Base-by-base conservation (phyloP, 1,284 basidiomycete species). In the Cystobasidiaceae sp. region DNA sequence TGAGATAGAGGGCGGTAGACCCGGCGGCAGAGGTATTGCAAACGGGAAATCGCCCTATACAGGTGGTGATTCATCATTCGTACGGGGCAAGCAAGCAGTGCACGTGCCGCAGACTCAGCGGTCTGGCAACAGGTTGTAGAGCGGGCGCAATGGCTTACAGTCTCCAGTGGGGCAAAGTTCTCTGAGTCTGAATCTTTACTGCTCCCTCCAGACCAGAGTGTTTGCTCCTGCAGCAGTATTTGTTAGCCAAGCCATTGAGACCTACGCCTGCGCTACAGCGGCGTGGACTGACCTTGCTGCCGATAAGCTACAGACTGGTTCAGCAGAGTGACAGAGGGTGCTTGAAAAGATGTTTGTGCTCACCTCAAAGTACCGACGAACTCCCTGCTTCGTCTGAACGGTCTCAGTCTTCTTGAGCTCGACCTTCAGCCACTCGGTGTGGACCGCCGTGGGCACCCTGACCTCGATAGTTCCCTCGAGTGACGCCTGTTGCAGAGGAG, bases 11-110 rank as follows among this genome's bases (percentile, higher is more conserved):
- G 66, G 66, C 17, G 68, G 68, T 23, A 69, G 61, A 17, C 46
- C 46, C 21, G 52, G 33, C 21, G 68, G 68, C 7, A 69, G 43
- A 13, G 61, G 55, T 50, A 69, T 69, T 0, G 17, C 33, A 62
- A 69, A 69, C 19, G 58, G 19, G 43, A 68, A 57, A 43, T 69
- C 68, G 17, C 55, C 34, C 63, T 57, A 46, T 43, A n/a, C n/a
- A n/a, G 55, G 27, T 19, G 19, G 32, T 7, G 21, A 15, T 23
- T 19, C 4, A 46, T 15, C 34, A 15, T 32, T 32, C n/a, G n/a
- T n/a, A n/a, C n/a, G n/a, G n/a, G n/a, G n/a, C n/a, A n/a, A n/a
- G n/a, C n/a, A n/a, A n/a, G n/a, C n/a, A n/a, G n/a, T n/a, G n/a
- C n/a, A n/a, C 56, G 45, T 59, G 56, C 56, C 44, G 33, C 27